Conservation (phyloP, 257 asterid species). For the Solanum clarkiae region DNA sequence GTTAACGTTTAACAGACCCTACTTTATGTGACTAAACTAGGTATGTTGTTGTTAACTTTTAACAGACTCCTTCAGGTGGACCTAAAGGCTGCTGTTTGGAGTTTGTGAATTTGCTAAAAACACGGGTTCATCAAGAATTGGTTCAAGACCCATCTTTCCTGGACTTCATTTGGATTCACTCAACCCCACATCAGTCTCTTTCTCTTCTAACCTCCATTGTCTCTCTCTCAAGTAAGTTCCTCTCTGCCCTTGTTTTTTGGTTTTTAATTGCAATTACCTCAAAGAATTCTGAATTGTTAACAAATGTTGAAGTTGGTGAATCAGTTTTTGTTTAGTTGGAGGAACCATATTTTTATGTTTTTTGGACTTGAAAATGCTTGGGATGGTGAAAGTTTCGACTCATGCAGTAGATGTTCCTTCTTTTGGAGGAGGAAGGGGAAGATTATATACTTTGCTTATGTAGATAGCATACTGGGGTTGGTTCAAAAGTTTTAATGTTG, state of each 20-base stretch:
- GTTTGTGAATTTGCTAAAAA: too few species aligned
- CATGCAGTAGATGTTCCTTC: not conserved
- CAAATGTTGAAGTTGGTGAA: not conserved
- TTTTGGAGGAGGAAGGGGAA: not conserved
- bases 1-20: too few species aligned
- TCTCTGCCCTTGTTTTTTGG: not conserved
- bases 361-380: not conserved
- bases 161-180: slow-evolving; percentile 6
- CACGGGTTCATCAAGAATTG: too few species aligned
- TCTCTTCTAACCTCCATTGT: slow-evolving; percentile 36
- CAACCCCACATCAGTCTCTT: slow-evolving; percentile 20
- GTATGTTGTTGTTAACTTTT: too few species aligned
- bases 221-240: slow-evolving; percentile 29
- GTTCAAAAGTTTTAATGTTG: not conserved
- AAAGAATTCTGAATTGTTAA: not conserved
- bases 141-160: not conserved
- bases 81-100: too few species aligned
- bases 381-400: not conserved
- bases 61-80: too few species aligned
- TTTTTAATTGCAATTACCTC: not conserved
- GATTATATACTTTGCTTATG: not conserved
- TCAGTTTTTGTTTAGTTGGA: not conserved
- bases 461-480: not conserved
- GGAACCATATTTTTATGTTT: not conserved
- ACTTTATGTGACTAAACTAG: too few species aligned